Evolutionary conservation across 2,329 filamentous ascomycete species (phyloP).

Genomic region (Colletotrichum eleusines): DNA sequence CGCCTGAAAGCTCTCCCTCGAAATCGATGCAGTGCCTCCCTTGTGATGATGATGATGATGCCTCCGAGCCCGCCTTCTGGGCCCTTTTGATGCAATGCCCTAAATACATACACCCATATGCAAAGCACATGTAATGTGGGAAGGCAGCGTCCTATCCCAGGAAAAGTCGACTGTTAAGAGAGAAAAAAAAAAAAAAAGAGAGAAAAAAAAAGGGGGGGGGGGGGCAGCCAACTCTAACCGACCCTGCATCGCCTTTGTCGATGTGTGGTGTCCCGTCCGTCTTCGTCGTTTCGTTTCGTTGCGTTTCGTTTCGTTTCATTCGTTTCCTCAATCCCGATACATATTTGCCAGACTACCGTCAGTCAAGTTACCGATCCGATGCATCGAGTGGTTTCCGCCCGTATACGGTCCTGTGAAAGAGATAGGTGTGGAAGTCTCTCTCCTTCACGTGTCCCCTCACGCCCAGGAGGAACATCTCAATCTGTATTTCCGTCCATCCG

Average conservation of each 20-base stretch:
- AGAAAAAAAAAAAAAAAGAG: background rate
- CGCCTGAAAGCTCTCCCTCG: background rate
- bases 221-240: background rate
- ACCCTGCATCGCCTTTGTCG: slow-evolving; percentile 10
- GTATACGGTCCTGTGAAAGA: slow-evolving; percentile 55
- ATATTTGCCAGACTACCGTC: background rate
- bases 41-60: slow-evolving; percentile 28
- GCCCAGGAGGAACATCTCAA: slow-evolving; percentile 58
- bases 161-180: slow-evolving; percentile 3
- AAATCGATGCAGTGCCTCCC: slow-evolving; percentile 27
- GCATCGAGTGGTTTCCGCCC: slow-evolving; percentile 52
- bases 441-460: slow-evolving; percentile 56
- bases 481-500: slow-evolving; percentile 56
- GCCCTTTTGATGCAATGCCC: slow-evolving; percentile 32
- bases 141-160: slow-evolving; percentile 25
- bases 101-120: slow-evolving; percentile 21
- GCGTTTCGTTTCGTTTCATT: background rate
- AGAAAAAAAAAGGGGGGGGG: background rate
- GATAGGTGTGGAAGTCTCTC: slow-evolving; percentile 54
- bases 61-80: slow-evolving; percentile 18
- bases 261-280: background rate
- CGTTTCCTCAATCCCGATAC: background rate
- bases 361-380: background rate
- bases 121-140: slow-evolving; percentile 24
- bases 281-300: slow-evolving; percentile 7